phyloP scores from a whole-genome alignment of 23 red algal genomes.

The Gracilaria caudata region DNA sequence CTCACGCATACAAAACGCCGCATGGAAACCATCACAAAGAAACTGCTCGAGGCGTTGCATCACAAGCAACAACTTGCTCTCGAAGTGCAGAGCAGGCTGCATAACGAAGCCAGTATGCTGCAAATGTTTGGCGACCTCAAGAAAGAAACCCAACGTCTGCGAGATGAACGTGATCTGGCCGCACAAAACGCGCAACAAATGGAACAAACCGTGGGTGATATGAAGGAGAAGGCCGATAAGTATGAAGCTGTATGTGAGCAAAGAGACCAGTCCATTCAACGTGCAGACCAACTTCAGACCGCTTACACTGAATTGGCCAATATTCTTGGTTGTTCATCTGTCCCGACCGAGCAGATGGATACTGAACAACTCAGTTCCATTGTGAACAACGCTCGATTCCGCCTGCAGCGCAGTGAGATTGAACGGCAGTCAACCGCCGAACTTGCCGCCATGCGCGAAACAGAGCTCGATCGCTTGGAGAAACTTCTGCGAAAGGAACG shows the following conservation, averaged over 20 bases:
- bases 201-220: not conserved
- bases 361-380: not conserved
- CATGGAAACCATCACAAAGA: constrained; percentile 21
- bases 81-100: not conserved
- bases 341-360: not conserved
- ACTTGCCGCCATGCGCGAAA: not conserved
- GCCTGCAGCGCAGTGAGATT: not conserved
- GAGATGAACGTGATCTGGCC: not conserved
- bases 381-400: not conserved
- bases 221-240: not conserved
- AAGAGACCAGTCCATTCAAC: not conserved
- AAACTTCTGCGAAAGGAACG: not conserved
- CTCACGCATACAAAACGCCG: not conserved
- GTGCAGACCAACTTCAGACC: not conserved
- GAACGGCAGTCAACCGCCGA: not conserved
- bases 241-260: constrained; percentile 3
- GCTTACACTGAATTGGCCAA: constrained; percentile 13
- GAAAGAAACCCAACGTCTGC: constrained; percentile 5
- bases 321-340: not conserved
- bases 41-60: constrained; percentile 7
- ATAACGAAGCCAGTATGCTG: constrained; percentile 11
- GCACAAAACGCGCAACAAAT: not conserved
- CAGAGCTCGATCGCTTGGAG: not conserved
- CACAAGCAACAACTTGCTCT: not conserved
- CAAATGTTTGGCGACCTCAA: constrained; percentile 27